A percentile compares a stretch with the other conserved stretches of the same genome.
Evolutionary conservation across 1,139 yeast species (phyloP).

Genomic region (Petasospora rhodanensis): DNA sequence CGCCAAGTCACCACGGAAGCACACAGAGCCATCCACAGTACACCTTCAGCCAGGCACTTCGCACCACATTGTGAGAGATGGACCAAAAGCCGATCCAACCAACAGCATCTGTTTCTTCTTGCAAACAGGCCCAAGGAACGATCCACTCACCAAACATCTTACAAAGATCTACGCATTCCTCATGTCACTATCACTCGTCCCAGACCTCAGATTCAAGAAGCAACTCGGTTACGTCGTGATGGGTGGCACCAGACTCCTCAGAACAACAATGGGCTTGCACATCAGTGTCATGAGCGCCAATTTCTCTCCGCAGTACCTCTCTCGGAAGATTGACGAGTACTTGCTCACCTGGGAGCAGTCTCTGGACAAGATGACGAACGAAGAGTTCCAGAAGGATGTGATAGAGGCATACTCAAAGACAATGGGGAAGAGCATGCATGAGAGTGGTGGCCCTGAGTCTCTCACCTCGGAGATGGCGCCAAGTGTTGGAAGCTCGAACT

Average conservation of each 20-base stretch:
- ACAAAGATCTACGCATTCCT: conserved; percentile 43
- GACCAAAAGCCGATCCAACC: conserved; percentile 41
- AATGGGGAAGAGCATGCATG: conserved; percentile 20
- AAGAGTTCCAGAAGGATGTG: conserved; percentile 32
- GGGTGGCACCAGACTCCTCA: conserved; percentile 48
- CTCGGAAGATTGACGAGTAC: conserved; percentile 42
- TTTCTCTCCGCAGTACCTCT: conserved; percentile 34
- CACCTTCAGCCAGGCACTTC: conserved; percentile 35
- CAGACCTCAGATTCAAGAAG: conserved; percentile 45
- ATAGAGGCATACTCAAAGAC: conserved; percentile 35
- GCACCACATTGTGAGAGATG: conserved; percentile 28
- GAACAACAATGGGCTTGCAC: conserved; percentile 52
- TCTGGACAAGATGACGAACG: conserved; percentile 27
- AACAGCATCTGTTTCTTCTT: conserved; percentile 47
- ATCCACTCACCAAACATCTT: conserved; percentile 32
- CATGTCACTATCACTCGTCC: conserved; percentile 36
- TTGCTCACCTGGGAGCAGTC: conserved; percentile 35
- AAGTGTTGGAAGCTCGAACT: conserved; percentile 32
- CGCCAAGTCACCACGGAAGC: neutral
- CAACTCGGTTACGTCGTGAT: conserved; percentile 57
- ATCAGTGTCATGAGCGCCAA: conserved; percentile 48
- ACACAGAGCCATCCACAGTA: conserved; percentile 33
- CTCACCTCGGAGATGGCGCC: conserved; percentile 33
- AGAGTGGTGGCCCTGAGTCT: conserved; percentile 34
- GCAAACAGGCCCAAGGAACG: conserved; percentile 48